Conservation (phyloP, 345 rosid species). For the Syzygium aromaticum region DNA sequence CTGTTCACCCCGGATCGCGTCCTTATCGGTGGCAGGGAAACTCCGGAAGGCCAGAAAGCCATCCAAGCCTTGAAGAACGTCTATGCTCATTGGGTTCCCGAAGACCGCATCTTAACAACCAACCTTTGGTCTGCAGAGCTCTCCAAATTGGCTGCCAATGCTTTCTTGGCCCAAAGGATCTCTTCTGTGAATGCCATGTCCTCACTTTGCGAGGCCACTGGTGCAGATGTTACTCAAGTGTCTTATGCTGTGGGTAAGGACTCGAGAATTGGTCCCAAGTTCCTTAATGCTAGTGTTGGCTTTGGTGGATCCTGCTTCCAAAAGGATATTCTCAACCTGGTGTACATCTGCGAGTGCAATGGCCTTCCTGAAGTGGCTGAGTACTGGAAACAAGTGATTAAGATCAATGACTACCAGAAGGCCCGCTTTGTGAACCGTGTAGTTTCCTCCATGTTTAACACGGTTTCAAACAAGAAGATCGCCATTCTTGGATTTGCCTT, state of each 20-base stretch:
- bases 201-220: constrained; percentile 88
- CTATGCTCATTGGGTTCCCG: constrained; percentile 86
- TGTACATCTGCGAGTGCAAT: constrained; percentile 92
- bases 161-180: constrained; percentile 88
- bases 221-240: constrained; percentile 77
- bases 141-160: constrained; percentile 92
- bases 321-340: constrained; percentile 81
- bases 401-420: constrained; percentile 91
- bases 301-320: constrained; percentile 95
- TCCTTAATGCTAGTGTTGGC: constrained; percentile 86
- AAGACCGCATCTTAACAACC: constrained; percentile 67
- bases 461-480: constrained; percentile 73
- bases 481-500: constrained; percentile 81
- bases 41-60: constrained; percentile 80
- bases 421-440: constrained; percentile 79
- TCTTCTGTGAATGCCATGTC: constrained; percentile 96
- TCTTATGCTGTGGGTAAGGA: constrained; percentile 77
- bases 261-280: constrained; percentile 81
- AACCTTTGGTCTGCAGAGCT: constrained; percentile 98
- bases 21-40: constrained; percentile 91
- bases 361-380: constrained; percentile 94
- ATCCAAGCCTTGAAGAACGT: constrained; percentile 65
- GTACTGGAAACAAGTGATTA: constrained; percentile 96
- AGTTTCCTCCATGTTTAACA: constrained; percentile 89
- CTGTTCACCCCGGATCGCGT: constrained; percentile 76